Conservation (phyloP, 345 rosid genomes). For the Laguncularia racemosa region DNA sequence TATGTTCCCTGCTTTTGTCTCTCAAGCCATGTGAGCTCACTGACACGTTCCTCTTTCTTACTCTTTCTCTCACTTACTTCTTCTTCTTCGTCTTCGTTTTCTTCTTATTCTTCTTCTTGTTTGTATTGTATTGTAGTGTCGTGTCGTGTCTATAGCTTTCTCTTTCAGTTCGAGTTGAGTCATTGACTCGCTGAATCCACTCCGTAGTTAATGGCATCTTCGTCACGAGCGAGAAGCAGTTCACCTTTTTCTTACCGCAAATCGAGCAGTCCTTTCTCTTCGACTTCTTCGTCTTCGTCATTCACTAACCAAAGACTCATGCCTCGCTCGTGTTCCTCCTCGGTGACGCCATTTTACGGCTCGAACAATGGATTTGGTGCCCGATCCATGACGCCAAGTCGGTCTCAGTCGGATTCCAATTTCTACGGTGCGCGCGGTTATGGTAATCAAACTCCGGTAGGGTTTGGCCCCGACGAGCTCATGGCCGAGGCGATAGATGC, state of each 20-base stretch:
- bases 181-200: slow-evolving; percentile 23
- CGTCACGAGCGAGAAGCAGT: slow-evolving; percentile 79
- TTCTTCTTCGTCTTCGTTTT: slow-evolving; percentile 25
- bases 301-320: slow-evolving; percentile 43
- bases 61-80: slow-evolving; percentile 1
- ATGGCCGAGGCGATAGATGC: slow-evolving; percentile 53
- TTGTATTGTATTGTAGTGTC: neutral
- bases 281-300: slow-evolving; percentile 74
- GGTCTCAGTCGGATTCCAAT: slow-evolving; percentile 53
- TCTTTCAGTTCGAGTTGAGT: slow-evolving; percentile 15
- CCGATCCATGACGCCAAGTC: slow-evolving; percentile 81
- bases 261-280: slow-evolving; percentile 72
- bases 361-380: slow-evolving; percentile 41
- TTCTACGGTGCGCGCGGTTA: slow-evolving; percentile 31
- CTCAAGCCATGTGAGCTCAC: slow-evolving; percentile 76
- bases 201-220: slow-evolving; percentile 57
- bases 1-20: slow-evolving; percentile 45
- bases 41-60: slow-evolving; percentile 42
- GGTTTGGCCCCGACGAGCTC: slow-evolving; percentile 62
- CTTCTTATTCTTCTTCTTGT: slow-evolving; percentile 8
- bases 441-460: slow-evolving; percentile 37
- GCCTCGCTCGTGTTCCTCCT: slow-evolving; percentile 74
- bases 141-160: slow-evolving; percentile 8
- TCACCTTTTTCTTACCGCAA: slow-evolving; percentile 78
- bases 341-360: slow-evolving; percentile 46